Evolutionary conservation across 495 filamentous ascomycete genomes (phyloP).

Genomic region (Aspergillus nanangensis): DNA sequence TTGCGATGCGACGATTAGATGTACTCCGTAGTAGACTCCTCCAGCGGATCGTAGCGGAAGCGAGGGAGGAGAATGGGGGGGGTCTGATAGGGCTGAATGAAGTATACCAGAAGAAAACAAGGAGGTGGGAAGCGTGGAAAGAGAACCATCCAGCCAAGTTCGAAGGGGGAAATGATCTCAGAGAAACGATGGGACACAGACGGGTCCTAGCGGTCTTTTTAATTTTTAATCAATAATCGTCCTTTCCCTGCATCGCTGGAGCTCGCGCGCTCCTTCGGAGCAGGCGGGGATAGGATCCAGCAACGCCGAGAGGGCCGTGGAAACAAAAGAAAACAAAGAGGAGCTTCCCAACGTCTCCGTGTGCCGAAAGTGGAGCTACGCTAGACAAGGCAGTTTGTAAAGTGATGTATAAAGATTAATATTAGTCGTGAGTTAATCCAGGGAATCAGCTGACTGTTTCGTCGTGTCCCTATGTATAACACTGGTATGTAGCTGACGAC

Average conservation of each 20-base stretch:
- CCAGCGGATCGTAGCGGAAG: no score
- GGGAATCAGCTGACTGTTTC: no score
- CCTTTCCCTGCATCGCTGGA: no score
- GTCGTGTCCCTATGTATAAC: no score
- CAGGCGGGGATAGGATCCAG: conserved; percentile 27
- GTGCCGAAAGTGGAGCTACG: conserved; percentile 14
- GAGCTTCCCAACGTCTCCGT: conserved; percentile 16
- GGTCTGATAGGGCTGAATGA: conserved; percentile 2
- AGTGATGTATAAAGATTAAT: neutral
- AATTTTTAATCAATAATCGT: conserved; percentile 12
- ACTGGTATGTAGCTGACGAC: neutral
- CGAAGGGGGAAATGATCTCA: conserved; percentile 1
- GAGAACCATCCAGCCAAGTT: conserved; percentile 1
- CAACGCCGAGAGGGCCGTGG: conserved; percentile 29
- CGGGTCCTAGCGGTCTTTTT: conserved; percentile 14
- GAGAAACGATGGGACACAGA: no score
- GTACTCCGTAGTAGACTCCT: no score
- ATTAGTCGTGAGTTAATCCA: neutral
- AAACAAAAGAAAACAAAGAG: conserved; percentile 12
- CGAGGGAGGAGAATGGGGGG: neutral
- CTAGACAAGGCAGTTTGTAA: no score
- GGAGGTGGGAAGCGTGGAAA: neutral
- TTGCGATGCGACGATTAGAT: no score
- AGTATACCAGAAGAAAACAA: no score
- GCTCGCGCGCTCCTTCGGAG: conserved; percentile 17